Conservation (phyloP, 257 asterid species). For the Cordia subcordata region DNA sequence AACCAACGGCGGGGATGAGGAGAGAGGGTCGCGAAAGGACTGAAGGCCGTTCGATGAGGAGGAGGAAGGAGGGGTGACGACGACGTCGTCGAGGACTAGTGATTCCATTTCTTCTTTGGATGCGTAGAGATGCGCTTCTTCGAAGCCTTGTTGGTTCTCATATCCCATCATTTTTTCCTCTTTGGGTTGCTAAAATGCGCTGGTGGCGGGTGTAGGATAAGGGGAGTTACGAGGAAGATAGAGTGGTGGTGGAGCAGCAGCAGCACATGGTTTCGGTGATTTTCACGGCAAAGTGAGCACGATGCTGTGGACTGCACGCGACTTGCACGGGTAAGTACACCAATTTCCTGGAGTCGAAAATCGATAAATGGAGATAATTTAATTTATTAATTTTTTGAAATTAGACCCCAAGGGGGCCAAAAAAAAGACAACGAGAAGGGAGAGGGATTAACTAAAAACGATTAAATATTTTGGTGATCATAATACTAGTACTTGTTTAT, state of each 20-base stretch:
- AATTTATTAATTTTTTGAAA: too few relatives aligned
- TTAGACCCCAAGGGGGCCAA: too few relatives aligned
- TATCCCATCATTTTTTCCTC: conserved; percentile 65
- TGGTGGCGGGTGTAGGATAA: conserved; percentile 1
- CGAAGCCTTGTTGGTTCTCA: conserved; percentile 48
- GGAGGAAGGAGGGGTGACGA: conserved; percentile 12
- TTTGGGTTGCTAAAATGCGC: conserved; percentile 21
- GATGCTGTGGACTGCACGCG: conserved; percentile 28
- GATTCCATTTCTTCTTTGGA: conserved; percentile 61
- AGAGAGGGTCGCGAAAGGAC: conserved; percentile 36
- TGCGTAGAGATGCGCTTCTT: conserved; percentile 45
- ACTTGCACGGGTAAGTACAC: conserved; percentile 17
- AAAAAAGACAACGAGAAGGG: too few relatives aligned
- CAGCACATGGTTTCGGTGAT: conserved; percentile 14
- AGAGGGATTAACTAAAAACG: too few relatives aligned
- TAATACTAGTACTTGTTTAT: too few relatives aligned
- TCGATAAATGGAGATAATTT: not conserved
- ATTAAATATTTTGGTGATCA: too few relatives aligned
- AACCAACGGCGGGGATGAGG: conserved; percentile 45
- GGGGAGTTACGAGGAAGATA: not conserved
- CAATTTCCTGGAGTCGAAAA: too few relatives aligned
- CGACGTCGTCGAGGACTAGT: conserved; percentile 44
- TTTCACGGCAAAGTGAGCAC: conserved; percentile 21
- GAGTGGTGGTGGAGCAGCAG: not conserved
- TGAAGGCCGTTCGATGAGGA: conserved; percentile 9